These are phyloP conservation scores for Anastatica hierochuntica DNA, from an alignment of 345 rosid species.

Conservation along the genomic window DNA sequence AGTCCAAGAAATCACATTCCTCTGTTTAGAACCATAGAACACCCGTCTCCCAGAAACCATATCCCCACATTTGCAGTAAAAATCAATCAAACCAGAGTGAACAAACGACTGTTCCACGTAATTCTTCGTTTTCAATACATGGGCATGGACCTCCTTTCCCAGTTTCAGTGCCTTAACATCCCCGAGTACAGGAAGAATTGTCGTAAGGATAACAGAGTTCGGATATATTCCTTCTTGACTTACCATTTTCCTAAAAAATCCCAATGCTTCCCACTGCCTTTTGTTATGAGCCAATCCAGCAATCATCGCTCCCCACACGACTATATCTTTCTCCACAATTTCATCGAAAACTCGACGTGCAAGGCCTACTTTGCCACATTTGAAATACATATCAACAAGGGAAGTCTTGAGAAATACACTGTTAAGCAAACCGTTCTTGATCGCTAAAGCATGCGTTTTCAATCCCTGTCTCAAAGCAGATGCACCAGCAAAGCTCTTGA, in stretches of 20 bases:
- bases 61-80: conserved; percentile 82
- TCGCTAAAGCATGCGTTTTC: conserved; percentile 60
- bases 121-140: conserved; percentile 41
- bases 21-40: conserved; percentile 51
- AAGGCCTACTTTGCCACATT: conserved; percentile 64
- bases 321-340: conserved; percentile 49
- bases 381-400: conserved; percentile 68
- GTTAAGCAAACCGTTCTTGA: conserved; percentile 55
- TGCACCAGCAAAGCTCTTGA: conserved; percentile 84
- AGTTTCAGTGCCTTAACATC: conserved; percentile 41
- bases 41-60: conserved; percentile 58
- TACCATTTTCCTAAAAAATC: conserved; percentile 54
- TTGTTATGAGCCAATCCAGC: conserved; percentile 72
- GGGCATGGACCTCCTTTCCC: conserved; percentile 73
- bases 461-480: conserved; percentile 59
- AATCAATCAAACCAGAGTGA: conserved; percentile 71
- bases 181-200: conserved; percentile 62
- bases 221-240: conserved; percentile 53
- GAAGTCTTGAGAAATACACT: conserved; percentile 52
- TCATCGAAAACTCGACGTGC: conserved; percentile 60
- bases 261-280: conserved; percentile 53
- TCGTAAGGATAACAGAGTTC: conserved; percentile 60
- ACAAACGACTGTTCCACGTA: conserved; percentile 39
- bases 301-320: conserved; percentile 83
- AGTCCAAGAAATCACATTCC: conserved; percentile 79